These are phyloP conservation scores for Cyphellophora europaea DNA, from an alignment of 2,329 filamentous ascomycete genomes.

Conservation along the genomic window DNA sequence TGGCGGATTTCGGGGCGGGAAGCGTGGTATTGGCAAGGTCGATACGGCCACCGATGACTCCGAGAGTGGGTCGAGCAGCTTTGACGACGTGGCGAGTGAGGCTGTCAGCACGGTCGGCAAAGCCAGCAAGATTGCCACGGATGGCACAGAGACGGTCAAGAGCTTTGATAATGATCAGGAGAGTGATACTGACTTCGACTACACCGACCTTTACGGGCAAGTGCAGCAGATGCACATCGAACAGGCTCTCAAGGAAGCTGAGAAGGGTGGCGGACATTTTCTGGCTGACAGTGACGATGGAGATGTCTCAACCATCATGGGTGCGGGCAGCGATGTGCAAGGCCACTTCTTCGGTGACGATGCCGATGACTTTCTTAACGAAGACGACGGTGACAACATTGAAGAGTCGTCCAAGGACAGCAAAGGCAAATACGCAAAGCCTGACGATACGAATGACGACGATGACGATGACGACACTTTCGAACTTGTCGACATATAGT, in stretches of 20 bases:
- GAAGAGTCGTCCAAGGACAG: slow-evolving; percentile 11
- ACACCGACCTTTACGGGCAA: not conserved
- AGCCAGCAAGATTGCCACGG: slow-evolving; percentile 27
- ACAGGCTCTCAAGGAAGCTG: not conserved
- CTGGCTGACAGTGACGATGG: slow-evolving; percentile 5
- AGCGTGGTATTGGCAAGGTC: slow-evolving; percentile 26
- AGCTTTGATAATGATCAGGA: slow-evolving; percentile 10
- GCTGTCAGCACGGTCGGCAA: slow-evolving; percentile 25
- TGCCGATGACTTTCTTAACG: slow-evolving; percentile 6
- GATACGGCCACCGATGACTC: slow-evolving; percentile 20
- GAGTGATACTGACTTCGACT: not conserved
- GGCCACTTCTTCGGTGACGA: slow-evolving; percentile 3
- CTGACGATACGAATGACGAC: slow-evolving; percentile 6
- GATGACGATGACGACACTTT: slow-evolving; percentile 7
- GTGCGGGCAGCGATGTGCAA: not conserved
- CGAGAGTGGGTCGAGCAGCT: slow-evolving; percentile 8
- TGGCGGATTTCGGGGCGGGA: slow-evolving; percentile 25
- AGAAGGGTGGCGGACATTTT: slow-evolving; percentile 1
- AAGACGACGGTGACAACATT: slow-evolving; percentile 8
- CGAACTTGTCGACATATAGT: slow-evolving; percentile 4
- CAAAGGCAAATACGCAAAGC: slow-evolving; percentile 2
- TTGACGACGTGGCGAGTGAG: slow-evolving; percentile 18
- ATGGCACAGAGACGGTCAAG: slow-evolving; percentile 21
- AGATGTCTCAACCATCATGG: slow-evolving; percentile 1
- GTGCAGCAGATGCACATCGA: not conserved